Evolutionary conservation across 2,329 filamentous ascomycete genomes (phyloP).

Genomic region (Botryosphaeria dothidea): DNA sequence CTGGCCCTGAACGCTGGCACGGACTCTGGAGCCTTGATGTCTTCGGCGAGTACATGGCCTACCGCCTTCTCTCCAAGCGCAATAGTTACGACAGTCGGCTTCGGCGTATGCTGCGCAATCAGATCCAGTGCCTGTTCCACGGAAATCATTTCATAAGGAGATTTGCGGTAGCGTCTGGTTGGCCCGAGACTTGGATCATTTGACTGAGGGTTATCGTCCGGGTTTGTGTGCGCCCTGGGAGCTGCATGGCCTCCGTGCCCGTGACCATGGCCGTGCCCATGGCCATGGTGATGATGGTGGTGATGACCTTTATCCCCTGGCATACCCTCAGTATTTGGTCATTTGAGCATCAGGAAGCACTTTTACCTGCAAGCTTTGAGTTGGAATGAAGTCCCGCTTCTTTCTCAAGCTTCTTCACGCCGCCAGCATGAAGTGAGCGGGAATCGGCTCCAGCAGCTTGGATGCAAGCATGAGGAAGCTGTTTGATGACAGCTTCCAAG

Average conservation of each 20-base stretch:
- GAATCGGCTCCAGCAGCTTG: constrained; percentile 86
- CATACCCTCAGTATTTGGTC: neutral
- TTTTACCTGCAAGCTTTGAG: constrained; percentile 24
- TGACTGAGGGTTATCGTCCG: constrained; percentile 57
- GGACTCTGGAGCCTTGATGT: constrained; percentile 75
- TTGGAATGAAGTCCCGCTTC: constrained; percentile 67
- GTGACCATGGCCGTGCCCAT: constrained; percentile 62
- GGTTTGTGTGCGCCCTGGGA: constrained; percentile 69
- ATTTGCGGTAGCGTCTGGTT: constrained; percentile 74
- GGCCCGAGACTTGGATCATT: constrained; percentile 62
- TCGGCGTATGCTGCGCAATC: constrained; percentile 73
- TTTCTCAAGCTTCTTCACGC: constrained; percentile 78
- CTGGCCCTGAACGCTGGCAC: constrained; percentile 94
- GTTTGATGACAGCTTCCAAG: constrained; percentile 80
- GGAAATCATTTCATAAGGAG: constrained; percentile 88
- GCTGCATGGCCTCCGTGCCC: constrained; percentile 54
- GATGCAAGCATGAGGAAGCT: constrained; percentile 91
- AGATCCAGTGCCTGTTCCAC: constrained; percentile 77
- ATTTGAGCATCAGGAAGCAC: neutral
- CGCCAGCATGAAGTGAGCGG: constrained; percentile 74
- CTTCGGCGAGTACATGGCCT: constrained; percentile 77
- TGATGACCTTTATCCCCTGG: constrained; percentile 24
- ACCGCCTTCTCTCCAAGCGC: constrained; percentile 68
- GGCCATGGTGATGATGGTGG: constrained; percentile 48
- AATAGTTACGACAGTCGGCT: constrained; percentile 56